Conservation (phyloP, 2,329 filamentous ascomycete genomes). For the Xylariaceae sp. region DNA sequence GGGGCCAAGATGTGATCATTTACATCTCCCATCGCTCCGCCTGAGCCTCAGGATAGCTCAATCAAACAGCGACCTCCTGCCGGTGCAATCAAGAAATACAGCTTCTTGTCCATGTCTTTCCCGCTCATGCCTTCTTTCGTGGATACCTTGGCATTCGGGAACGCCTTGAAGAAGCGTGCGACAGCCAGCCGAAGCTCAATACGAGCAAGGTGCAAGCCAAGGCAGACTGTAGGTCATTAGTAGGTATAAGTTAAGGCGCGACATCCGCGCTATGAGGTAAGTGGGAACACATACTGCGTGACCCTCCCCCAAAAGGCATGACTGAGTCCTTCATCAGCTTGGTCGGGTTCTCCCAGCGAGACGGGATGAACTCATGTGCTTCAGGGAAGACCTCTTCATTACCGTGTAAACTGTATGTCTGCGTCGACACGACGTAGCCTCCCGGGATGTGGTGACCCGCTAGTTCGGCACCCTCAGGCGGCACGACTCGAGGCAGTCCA, state of each 20-base stretch:
- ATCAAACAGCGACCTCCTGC: slow-evolving; percentile 26
- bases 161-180: slow-evolving; percentile 42
- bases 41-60: slow-evolving; percentile 9
- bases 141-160: slow-evolving; percentile 25
- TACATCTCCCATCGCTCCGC: not conserved
- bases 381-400: slow-evolving; percentile 31
- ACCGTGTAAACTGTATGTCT: slow-evolving; percentile 37
- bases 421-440: slow-evolving; percentile 30
- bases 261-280: too few relatives aligned
- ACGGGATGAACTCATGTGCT: slow-evolving; percentile 24
- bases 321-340: slow-evolving; percentile 21
- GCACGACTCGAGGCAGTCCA: slow-evolving; percentile 29
- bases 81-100: slow-evolving; percentile 26
- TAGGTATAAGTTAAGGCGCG: slow-evolving; percentile 15
- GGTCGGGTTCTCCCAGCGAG: slow-evolving; percentile 12
- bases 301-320: slow-evolving; percentile 27
- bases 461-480: slow-evolving; percentile 27
- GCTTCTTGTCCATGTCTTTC: slow-evolving; percentile 23
- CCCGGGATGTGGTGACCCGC: slow-evolving; percentile 30
- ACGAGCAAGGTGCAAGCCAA: slow-evolving; percentile 51
- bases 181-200: slow-evolving; percentile 48
- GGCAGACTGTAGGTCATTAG: slow-evolving; percentile 31
- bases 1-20: too few relatives aligned
- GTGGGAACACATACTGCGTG: slow-evolving; percentile 2
- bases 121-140: slow-evolving; percentile 18